Conservation (phyloP, 805 yeast genomes). For the Cyberlindnera maritima region DNA sequence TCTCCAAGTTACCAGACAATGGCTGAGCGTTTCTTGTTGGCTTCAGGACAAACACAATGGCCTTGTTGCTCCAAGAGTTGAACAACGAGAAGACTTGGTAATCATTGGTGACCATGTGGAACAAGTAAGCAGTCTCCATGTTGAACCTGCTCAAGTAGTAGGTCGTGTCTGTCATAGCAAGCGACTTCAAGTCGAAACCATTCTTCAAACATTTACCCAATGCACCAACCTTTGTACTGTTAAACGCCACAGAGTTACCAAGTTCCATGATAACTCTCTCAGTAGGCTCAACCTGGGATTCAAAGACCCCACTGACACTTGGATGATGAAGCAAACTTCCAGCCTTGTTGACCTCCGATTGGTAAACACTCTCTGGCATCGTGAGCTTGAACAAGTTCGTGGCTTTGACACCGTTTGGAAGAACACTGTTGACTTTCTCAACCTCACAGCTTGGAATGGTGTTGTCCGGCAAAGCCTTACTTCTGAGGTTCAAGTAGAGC, state of each 20-base stretch:
- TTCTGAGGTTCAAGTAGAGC: conserved; percentile 46
- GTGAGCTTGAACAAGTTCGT: conserved; percentile 52
- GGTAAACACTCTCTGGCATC: conserved; percentile 64
- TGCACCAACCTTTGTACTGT: conserved; percentile 71
- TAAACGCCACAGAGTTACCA: conserved; percentile 72
- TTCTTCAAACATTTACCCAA: conserved; percentile 80
- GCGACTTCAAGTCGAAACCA: conserved; percentile 72
- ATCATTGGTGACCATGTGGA: conserved; percentile 69
- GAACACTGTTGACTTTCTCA: conserved; percentile 53
- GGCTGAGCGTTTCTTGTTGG: conserved; percentile 69
- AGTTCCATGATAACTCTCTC: conserved; percentile 78
- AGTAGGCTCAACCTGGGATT: conserved; percentile 60
- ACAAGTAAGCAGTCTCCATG: conserved; percentile 58
- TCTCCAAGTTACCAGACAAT: conserved; percentile 51
- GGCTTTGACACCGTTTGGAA: conserved; percentile 67
- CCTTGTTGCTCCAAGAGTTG: conserved; percentile 56
- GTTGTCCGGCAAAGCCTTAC: conserved; percentile 36
- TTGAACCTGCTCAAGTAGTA: conserved; percentile 54
- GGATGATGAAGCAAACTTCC: conserved; percentile 64
- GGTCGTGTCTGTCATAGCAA: conserved; percentile 43
- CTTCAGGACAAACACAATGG: conserved; percentile 56
- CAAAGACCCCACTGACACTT: conserved; percentile 68
- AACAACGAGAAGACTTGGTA: conserved; percentile 72
- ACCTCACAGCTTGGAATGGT: conserved; percentile 50
- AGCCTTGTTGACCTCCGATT: conserved; percentile 52